Evolutionary conservation across 2,329 filamentous ascomycete species (phyloP), one percentile per base, ranked within the genome.

Genomic region (Triangularia verruculosa): DNA sequence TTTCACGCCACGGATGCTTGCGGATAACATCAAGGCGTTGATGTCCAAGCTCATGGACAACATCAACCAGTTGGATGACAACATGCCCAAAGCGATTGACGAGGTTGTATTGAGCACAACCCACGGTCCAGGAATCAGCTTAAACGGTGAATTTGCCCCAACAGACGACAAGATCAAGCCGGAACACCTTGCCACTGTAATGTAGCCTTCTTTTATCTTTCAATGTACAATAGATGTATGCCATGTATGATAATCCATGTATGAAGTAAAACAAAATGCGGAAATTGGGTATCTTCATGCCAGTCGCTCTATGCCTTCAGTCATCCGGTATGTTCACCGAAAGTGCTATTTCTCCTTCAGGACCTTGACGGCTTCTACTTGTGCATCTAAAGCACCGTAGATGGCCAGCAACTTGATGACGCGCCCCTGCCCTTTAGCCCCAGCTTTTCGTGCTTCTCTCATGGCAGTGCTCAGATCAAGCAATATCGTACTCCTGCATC

Each of bases 1-100:
- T 1, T 96, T 96, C 78, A 91, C 92, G 6, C 93, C 95, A 2
- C 88, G 95, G 71, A 87, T 95, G 83, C 78, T 99, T 78, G 86
- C 89, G 74, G 86, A 86, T 68, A 99, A 99, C 75, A 84, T 99
- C 75, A 90, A 89, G 78, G 81, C 86, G 24, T 86, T 97, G 66
- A 82, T 98, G 72, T 83, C 84, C 22, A 83, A 88, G 71, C 75
- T 98, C 70, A 96, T 92, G 85, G 86, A 86, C 71, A 92, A 97
- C 74, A 89, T 93, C 67, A 86, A 91, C 69, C 80, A 82, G 62
- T 83, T 87, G 59, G 81, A 78, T 61, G 69, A 71, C 12, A 63
- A 51, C 61, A 43, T 63, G 43, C 34, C 63, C 56, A 95, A 95
- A 80, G 84, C 91, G 68, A 82, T 98, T 59, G 89, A 84, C 70